Evolutionary conservation across 1,284 basidiomycete species (phyloP).

Genomic region (Takashimella koratensis): DNA sequence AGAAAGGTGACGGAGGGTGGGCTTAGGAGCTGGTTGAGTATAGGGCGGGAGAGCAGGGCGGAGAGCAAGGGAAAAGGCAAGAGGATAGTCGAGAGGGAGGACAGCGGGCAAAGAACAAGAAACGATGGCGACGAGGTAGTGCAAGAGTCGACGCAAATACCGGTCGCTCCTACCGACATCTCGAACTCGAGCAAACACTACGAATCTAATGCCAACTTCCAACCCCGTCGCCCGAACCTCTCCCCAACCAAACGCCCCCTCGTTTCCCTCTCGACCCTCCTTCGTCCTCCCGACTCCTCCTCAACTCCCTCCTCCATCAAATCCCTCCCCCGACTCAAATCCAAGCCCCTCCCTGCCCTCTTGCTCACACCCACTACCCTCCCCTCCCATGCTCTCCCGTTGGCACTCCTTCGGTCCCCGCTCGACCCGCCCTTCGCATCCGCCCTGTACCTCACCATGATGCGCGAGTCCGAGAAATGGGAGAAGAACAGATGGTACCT

Average conservation of each 20-base stretch:
- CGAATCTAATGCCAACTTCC: no score
- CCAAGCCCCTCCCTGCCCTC: slow-evolving; percentile 11
- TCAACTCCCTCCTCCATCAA: not conserved
- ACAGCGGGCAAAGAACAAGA: not conserved
- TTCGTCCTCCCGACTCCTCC: slow-evolving; percentile 1
- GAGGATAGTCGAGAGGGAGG: no score
- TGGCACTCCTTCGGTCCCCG: slow-evolving; percentile 56
- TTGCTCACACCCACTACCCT: slow-evolving; percentile 54
- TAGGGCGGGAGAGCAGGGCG: not conserved
- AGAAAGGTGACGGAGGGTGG: slow-evolving; percentile 31
- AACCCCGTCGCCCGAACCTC: no score
- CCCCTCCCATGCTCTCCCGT: slow-evolving; percentile 50
- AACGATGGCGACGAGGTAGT: not conserved
- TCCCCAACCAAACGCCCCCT: slow-evolving; percentile 26
- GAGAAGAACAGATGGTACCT: slow-evolving; percentile 39
- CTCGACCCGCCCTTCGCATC: slow-evolving; percentile 56
- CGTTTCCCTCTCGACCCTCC: slow-evolving; percentile 7
- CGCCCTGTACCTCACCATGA: slow-evolving; percentile 58
- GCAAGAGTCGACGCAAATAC: not conserved
- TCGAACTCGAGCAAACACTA: slow-evolving; percentile 7
- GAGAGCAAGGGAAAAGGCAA: not conserved
- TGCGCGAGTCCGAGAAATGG: slow-evolving; percentile 43
- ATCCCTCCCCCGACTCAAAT: slow-evolving; percentile 6
- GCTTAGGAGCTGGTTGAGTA: not conserved
- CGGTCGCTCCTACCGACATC: not conserved